Percentiles rank a stretch among this genome's conserved stretches.
These are phyloP conservation scores for Stevia rebaudiana DNA, from an alignment of 140 eudicot genomes.

Conservation along the genomic window DNA sequence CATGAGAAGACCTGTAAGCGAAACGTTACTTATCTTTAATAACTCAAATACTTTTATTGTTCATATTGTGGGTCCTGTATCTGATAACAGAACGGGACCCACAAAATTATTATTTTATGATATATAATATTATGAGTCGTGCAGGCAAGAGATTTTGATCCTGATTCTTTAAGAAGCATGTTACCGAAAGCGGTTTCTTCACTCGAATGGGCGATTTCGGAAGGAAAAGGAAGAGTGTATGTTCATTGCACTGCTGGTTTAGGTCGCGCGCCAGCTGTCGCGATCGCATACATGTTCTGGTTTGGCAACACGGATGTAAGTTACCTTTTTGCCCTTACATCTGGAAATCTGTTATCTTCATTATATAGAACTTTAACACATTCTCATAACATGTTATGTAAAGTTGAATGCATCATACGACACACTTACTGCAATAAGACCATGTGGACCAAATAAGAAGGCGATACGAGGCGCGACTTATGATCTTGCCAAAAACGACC, in stretches of 20 bases:
- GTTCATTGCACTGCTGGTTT: slow-evolving; percentile 96
- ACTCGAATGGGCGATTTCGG: slow-evolving; percentile 79
- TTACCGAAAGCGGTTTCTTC: slow-evolving; percentile 89
- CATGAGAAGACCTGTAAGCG: slow-evolving; percentile 98
- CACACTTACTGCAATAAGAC: slow-evolving; percentile 60
- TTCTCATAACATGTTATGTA: background rate
- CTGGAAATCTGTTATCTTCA: background rate
- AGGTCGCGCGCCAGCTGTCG: slow-evolving; percentile 96
- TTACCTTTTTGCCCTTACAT: slow-evolving; percentile 3
- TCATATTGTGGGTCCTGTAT: background rate
- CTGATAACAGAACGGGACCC: background rate
- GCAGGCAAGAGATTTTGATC: slow-evolving; percentile 94
- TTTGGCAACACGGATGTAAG: slow-evolving; percentile 80
- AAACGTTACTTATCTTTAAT: background rate
- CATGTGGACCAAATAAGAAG: slow-evolving; percentile 82
- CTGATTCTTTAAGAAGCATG: slow-evolving; percentile 75
- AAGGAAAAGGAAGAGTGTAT: slow-evolving; percentile 81
- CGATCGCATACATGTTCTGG: slow-evolving; percentile 95
- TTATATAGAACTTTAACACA: slow-evolving; percentile 1
- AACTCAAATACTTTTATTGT: background rate
- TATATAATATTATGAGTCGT: background rate
- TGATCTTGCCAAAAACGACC: slow-evolving; percentile 75
- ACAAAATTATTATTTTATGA: background rate
- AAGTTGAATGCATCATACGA: slow-evolving; percentile 71
- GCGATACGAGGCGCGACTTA: slow-evolving; percentile 89